phyloP scores from a whole-genome alignment of 2,329 filamentous ascomycete genomes.

The Pseudogymnoascus sp. region DNA sequence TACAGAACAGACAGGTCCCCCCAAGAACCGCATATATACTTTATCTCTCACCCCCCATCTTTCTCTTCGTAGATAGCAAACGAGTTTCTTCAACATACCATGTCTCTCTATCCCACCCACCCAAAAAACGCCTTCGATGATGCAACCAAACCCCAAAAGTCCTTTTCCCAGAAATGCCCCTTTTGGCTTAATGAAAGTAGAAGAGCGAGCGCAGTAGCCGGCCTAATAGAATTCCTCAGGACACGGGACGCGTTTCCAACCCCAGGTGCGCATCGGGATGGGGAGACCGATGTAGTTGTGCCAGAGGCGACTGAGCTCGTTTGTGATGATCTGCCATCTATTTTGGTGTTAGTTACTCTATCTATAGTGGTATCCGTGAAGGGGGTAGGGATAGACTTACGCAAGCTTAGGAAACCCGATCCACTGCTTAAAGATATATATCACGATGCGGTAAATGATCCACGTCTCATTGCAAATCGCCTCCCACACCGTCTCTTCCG shows the following conservation, averaged over 20 bases:
- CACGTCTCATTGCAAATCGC: constrained; percentile 57
- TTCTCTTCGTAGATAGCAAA: background rate
- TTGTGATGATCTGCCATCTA: constrained; percentile 38
- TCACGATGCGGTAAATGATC: constrained; percentile 48
- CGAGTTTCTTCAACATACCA: background rate
- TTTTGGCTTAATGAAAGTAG: background rate
- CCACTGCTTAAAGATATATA: constrained; percentile 65
- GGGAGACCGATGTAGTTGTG: constrained; percentile 56
- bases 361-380: background rate
- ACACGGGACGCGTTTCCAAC: constrained; percentile 31
- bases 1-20: background rate
- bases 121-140: constrained; percentile 2
- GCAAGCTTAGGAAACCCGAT: constrained; percentile 53
- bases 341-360: constrained; percentile 26
- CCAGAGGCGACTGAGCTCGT: constrained; percentile 48
- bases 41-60: background rate
- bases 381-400: constrained; percentile 45
- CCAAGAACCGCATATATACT: background rate
- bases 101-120: background rate
- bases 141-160: background rate
- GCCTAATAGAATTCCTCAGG: constrained; percentile 21
- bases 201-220: background rate
- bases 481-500: constrained; percentile 37
- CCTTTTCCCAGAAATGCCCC: background rate
- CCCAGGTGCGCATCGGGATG: constrained; percentile 47